A percentile compares a stretch with the other conserved stretches of the same genome.
phyloP scores from a whole-genome alignment of 2,329 filamentous ascomycete genomes.

The Phaeosphaeria sp. region DNA sequence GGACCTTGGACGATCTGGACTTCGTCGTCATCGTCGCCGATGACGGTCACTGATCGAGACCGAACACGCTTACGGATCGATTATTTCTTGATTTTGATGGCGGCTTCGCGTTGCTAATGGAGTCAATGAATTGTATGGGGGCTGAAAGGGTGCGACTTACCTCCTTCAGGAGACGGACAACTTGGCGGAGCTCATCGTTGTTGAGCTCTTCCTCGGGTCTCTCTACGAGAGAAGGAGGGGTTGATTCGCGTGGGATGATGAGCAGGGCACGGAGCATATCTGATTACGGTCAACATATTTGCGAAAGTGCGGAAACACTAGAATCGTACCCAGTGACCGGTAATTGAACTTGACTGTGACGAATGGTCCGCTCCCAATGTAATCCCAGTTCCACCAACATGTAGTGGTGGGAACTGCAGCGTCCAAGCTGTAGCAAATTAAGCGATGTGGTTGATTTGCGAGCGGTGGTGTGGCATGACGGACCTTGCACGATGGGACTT shows the following conservation, averaged over 20 bases:
- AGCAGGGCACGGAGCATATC: not conserved
- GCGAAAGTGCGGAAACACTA: too few relatives aligned
- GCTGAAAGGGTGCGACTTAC: not conserved
- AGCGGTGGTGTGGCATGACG: too few relatives aligned
- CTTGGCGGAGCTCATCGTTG: not conserved
- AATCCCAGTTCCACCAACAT: too few relatives aligned
- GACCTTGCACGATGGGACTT: too few relatives aligned
- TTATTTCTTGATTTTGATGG: not conserved
- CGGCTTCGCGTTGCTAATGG: not conserved
- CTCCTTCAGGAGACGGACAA: not conserved
- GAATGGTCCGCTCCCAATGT: too few relatives aligned
- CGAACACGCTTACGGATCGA: not conserved
- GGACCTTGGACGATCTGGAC: too few relatives aligned
- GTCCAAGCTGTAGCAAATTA: too few relatives aligned
- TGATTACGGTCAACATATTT: too few relatives aligned
- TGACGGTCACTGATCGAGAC: not conserved
- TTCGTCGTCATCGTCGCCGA: not conserved
- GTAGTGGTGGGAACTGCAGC: too few relatives aligned
- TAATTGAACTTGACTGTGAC: too few relatives aligned
- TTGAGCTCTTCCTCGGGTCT: not conserved
- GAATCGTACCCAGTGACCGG: too few relatives aligned
- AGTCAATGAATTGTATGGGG: not conserved
- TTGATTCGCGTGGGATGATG: constrained; percentile 31
- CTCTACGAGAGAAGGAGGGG: constrained; percentile 8
- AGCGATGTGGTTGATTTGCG: too few relatives aligned